Evolutionary conservation across 1,284 basidiomycete genomes (phyloP), one percentile per base, ranked within the genome.

Genomic region (Melanopsichium pennsylvanicum): DNA sequence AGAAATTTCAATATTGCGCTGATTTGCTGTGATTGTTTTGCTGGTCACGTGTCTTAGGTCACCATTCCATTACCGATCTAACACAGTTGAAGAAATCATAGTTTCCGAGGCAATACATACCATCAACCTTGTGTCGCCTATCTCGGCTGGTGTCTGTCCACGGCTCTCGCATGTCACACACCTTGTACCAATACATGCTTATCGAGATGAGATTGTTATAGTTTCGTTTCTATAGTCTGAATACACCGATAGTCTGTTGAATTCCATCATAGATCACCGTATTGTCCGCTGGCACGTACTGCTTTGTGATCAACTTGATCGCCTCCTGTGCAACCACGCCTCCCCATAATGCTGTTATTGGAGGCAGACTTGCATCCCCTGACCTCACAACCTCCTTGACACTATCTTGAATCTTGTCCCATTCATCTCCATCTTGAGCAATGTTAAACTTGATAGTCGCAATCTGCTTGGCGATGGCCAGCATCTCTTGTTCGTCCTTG

Each of bases 251-350:
- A 2, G 76, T 71, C 50, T 76, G 69, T 32, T 89, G 88, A 43
- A 97, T 87, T 58, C 97, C 86, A 83, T 98, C 93, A 47, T 95
- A 85, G 22, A 93, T 85, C 69, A 90, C 92, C 61, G 89, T 90
- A 18, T 93, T 92, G 73, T 90, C 88, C 54, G 96, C 86, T 2
- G 95, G 95, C 18, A 93, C 86, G 81, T 99, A 99, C 83, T 98
- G 96, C 78, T 88, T 89, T 60, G 95, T 97, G 74, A 97, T 89
- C 82, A 97, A 86, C 85, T 99, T 98, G 86, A 98, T 97, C 7
- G 89, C 88, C 82, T 98, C 96, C 75, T 98, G 96, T n/a, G 93
- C 93, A 22, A 94, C 90, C 16, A 98, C 82, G 0, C 95, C 96
- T 13, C 96, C 96, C 2, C 97, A 83, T 76, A 98, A 88, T 0